Evolutionary conservation across 1,284 basidiomycete species (phyloP).

Genomic region (Mycena citricolor): DNA sequence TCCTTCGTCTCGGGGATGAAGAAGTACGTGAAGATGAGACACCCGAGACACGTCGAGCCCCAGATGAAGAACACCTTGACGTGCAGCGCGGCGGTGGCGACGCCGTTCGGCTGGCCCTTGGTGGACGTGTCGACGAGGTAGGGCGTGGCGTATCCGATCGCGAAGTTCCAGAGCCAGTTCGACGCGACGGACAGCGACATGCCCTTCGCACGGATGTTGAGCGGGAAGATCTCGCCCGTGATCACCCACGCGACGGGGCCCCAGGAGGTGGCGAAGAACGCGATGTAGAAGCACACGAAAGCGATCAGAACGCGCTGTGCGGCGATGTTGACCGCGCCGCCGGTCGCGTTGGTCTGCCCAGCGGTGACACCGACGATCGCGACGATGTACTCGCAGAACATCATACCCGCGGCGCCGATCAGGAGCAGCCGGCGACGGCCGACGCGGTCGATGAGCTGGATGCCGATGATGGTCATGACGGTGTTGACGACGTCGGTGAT

Average conservation of each 20-base stretch:
- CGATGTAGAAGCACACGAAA: constrained; percentile 68
- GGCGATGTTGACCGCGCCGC: constrained; percentile 30
- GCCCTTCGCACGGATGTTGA: constrained; percentile 63
- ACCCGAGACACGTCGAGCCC: constrained; percentile 56
- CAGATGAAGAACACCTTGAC: constrained; percentile 80
- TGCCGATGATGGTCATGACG: constrained; percentile 58
- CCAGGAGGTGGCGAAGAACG: constrained; percentile 62
- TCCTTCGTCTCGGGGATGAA: constrained; percentile 61
- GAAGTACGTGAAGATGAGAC: constrained; percentile 63
- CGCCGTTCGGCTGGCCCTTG: constrained; percentile 21
- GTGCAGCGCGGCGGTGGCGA: constrained; percentile 45
- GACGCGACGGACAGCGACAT: constrained; percentile 64
- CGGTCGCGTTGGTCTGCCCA: constrained; percentile 2
- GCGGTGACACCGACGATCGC: constrained; percentile 23
- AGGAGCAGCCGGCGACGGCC: constrained; percentile 69
- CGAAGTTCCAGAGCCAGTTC: constrained; percentile 64
- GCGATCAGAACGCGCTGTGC: constrained; percentile 50
- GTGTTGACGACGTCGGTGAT: constrained; percentile 67
- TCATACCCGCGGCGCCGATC: constrained; percentile 61
- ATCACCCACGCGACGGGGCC: constrained; percentile 69
- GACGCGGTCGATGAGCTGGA: constrained; percentile 57
- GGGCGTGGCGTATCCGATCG: constrained; percentile 53
- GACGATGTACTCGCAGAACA: constrained; percentile 57
- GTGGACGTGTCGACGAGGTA: constrained; percentile 57
- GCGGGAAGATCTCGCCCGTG: constrained; percentile 62